Percentiles rank a stretch among this genome's conserved stretches.
Conservation (phyloP, 768 basidiomycete genomes). For the Tephrocybe sp. region DNA sequence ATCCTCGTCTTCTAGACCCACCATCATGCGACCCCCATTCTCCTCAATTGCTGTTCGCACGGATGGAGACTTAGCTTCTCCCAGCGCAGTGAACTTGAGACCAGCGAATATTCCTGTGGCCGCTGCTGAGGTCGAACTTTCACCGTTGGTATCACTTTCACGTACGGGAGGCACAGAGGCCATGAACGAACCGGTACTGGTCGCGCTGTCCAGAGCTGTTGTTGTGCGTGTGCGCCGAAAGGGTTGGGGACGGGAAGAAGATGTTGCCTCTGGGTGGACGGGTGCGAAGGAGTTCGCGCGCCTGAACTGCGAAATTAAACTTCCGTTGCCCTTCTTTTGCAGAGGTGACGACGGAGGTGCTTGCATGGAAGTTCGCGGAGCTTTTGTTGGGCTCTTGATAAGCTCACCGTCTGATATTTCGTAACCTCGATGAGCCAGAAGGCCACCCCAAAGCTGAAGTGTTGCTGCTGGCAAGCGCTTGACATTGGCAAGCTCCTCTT, state of each 20-base stretch:
- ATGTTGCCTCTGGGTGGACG: slow-evolving; percentile 18
- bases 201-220: slow-evolving; percentile 11
- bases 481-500: slow-evolving; percentile 56
- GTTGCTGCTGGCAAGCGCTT: slow-evolving; percentile 61
- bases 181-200: slow-evolving; percentile 12
- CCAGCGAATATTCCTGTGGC: slow-evolving; percentile 49
- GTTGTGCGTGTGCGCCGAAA: slow-evolving; percentile 42
- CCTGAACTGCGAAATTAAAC: slow-evolving; percentile 58
- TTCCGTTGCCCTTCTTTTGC: slow-evolving; percentile 21
- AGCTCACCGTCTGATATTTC: slow-evolving; percentile 57
- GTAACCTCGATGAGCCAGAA: slow-evolving; percentile 68
- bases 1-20: slow-evolving; percentile 43
- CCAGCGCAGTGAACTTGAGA: slow-evolving; percentile 54
- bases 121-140: slow-evolving; percentile 18
- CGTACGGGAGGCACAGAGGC: slow-evolving; percentile 6
- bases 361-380: slow-evolving; percentile 14
- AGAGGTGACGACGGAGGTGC: slow-evolving; percentile 16
- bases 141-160: slow-evolving; percentile 16
- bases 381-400: slow-evolving; percentile 58
- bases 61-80: slow-evolving; percentile 58
- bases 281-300: slow-evolving; percentile 67
- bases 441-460: slow-evolving; percentile 66
- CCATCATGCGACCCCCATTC: slow-evolving; percentile 50
- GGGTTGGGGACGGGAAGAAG: slow-evolving; percentile 32
- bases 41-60: slow-evolving; percentile 62